These are phyloP conservation scores for Aechmea fasciata DNA, from an alignment of 176 grass and related monocot species.

Conservation along the genomic window DNA sequence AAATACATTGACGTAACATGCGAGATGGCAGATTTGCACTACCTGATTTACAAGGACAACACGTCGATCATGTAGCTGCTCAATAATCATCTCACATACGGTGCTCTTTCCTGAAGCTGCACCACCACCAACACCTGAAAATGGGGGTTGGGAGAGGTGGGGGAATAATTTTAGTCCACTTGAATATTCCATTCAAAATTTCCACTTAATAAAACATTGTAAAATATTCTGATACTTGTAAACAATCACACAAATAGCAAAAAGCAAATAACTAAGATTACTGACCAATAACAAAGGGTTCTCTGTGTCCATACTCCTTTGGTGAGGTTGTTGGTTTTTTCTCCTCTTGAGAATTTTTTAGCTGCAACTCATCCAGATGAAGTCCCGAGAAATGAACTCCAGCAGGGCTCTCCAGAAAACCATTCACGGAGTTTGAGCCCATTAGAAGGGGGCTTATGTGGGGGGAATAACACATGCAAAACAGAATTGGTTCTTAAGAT, in stretches of 20 bases:
- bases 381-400: not conserved
- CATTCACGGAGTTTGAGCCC: not conserved
- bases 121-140: constrained; percentile 51
- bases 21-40: not conserved
- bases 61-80: constrained; percentile 59
- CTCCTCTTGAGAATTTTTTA: not conserved
- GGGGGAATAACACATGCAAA: not conserved
- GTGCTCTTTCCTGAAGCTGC: constrained; percentile 69
- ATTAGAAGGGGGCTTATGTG: not conserved
- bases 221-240: not conserved
- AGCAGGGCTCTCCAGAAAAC: not conserved
- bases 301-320: not conserved
- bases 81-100: constrained; percentile 72
- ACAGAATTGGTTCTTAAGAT: too few species aligned
- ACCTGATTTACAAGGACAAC: constrained; percentile 77
- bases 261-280: not conserved
- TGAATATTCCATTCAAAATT: too few species aligned
- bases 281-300: not conserved
- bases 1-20: not conserved
- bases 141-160: not conserved
- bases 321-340: not conserved
- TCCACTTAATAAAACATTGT: not conserved
- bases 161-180: too few species aligned
- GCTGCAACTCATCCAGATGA: not conserved
- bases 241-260: not conserved